These are phyloP conservation scores for Albophoma yamanashiensis DNA, from an alignment of 2,329 filamentous ascomycete species.

Conservation along the genomic window DNA sequence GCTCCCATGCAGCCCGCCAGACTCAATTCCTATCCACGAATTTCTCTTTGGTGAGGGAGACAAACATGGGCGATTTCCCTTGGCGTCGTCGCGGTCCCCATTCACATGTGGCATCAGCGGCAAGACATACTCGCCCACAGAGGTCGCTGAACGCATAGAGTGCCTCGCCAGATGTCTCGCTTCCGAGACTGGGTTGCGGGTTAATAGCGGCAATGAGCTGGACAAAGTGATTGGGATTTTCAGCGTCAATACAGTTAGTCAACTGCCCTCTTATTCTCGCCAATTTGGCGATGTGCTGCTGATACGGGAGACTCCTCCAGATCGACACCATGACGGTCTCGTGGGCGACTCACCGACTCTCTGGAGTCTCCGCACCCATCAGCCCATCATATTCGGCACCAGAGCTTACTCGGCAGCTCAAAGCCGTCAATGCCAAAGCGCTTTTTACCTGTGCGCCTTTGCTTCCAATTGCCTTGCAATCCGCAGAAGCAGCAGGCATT, in stretches of 20 bases:
- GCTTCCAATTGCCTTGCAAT: slow-evolving; percentile 50
- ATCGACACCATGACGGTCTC: slow-evolving; percentile 44
- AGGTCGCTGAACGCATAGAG: slow-evolving; percentile 57
- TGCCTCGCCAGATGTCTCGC: slow-evolving; percentile 42
- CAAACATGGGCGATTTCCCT: slow-evolving; percentile 48
- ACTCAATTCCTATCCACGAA: slow-evolving; percentile 55
- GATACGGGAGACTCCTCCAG: slow-evolving; percentile 41
- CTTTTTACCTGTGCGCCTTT: slow-evolving; percentile 60
- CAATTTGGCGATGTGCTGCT: slow-evolving; percentile 17
- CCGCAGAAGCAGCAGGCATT: slow-evolving; percentile 49
- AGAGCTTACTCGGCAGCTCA: slow-evolving; percentile 59
- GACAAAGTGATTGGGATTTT: slow-evolving; percentile 67
- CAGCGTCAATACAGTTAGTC: slow-evolving; percentile 51
- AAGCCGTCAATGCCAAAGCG: slow-evolving; percentile 51
- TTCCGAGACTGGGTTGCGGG: slow-evolving; percentile 58
- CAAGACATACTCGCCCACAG: slow-evolving; percentile 46
- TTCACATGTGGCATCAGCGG: slow-evolving; percentile 66
- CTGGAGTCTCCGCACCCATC: slow-evolving; percentile 56
- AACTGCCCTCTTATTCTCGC: too few species aligned
- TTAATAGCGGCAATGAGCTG: slow-evolving; percentile 61
- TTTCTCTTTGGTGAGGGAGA: slow-evolving; percentile 56
- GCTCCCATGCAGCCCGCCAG: slow-evolving; percentile 28
- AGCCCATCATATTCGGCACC: slow-evolving; percentile 58
- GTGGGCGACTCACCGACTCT: slow-evolving; percentile 54
- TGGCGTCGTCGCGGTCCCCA: slow-evolving; percentile 49